phyloP scores from a whole-genome alignment of 768 basidiomycete species.

The Leccinum pellstonianum region DNA sequence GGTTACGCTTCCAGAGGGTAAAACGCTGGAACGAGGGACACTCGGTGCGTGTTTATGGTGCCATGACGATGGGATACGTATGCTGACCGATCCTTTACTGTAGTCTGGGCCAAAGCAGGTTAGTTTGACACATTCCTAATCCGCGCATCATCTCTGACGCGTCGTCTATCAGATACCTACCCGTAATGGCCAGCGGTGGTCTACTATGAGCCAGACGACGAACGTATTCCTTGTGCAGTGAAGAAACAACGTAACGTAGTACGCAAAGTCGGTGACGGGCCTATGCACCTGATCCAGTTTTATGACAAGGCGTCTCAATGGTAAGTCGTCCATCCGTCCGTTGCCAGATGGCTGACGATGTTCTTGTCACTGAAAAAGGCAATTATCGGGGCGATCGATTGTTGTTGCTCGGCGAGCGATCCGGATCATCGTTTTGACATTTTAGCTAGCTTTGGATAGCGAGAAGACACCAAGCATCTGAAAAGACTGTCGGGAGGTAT shows the following conservation, averaged over 20 bases:
- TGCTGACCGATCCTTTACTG: neutral
- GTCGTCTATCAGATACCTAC: constrained; percentile 51
- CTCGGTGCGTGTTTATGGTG: constrained; percentile 48
- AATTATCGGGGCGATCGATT: constrained; percentile 57
- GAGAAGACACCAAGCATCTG: constrained; percentile 54
- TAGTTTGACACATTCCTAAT: constrained; percentile 17
- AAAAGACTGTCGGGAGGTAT: constrained; percentile 59
- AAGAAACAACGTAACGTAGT: constrained; percentile 27
- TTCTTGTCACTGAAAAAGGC: constrained; percentile 43
- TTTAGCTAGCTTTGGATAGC: constrained; percentile 56
- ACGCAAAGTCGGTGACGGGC: constrained; percentile 39
- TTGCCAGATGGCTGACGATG: neutral
- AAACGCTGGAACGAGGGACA: constrained; percentile 52
- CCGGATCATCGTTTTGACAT: constrained; percentile 2
- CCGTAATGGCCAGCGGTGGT: constrained; percentile 68
- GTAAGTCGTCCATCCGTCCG: constrained; percentile 34
- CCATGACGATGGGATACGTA: neutral
- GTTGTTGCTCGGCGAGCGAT: constrained; percentile 57
- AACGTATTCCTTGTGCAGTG: constrained; percentile 47
- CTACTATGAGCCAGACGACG: constrained; percentile 56
- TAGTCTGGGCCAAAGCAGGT: constrained; percentile 87
- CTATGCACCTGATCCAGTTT: constrained; percentile 71
- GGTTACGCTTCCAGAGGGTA: constrained; percentile 36
- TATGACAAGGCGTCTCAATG: constrained; percentile 69
- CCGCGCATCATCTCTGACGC: constrained; percentile 7